Evolutionary conservation across 345 rosid species (phyloP).

Genomic region (Isatis tinctoria): DNA sequence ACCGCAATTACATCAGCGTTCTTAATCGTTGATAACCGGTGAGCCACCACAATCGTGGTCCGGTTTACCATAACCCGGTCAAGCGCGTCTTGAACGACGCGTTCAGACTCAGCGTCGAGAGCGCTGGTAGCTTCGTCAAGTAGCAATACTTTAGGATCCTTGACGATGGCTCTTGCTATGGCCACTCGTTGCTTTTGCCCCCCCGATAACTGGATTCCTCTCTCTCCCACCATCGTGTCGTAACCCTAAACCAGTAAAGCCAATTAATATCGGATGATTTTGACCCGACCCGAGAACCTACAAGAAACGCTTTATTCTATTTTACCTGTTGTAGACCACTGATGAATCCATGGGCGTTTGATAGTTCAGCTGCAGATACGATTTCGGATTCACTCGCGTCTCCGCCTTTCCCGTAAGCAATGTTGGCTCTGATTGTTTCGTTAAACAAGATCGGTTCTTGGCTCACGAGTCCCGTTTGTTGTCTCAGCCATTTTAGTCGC

Average conservation of each 20-base stretch:
- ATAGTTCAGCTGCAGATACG: slow-evolving; percentile 61
- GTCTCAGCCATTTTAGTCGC: slow-evolving; percentile 68
- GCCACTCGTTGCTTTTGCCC: slow-evolving; percentile 83
- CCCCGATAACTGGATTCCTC: slow-evolving; percentile 65
- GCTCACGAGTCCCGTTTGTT: slow-evolving; percentile 79
- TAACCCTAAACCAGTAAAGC: slow-evolving; percentile 46
- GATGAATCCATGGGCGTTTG: slow-evolving; percentile 82
- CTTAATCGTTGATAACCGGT: slow-evolving; percentile 58
- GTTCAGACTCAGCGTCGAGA: slow-evolving; percentile 66
- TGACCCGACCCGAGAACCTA: slow-evolving; percentile 39
- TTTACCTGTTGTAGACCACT: slow-evolving; percentile 70
- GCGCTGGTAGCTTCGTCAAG: slow-evolving; percentile 85
- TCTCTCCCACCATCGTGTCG: slow-evolving; percentile 62
- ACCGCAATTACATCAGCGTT: slow-evolving; percentile 62
- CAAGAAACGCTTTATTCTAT: too few species aligned
- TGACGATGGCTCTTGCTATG: slow-evolving; percentile 73
- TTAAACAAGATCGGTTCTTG: slow-evolving; percentile 77
- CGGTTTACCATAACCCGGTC: slow-evolving; percentile 55
- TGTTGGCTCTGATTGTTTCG: slow-evolving; percentile 72
- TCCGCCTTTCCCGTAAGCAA: slow-evolving; percentile 77
- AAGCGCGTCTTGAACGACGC: slow-evolving; percentile 67
- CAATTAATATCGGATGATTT: not conserved
- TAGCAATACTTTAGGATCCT: slow-evolving; percentile 55
- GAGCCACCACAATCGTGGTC: slow-evolving; percentile 63
- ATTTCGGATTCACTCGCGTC: slow-evolving; percentile 69